phyloP scores from a whole-genome alignment of 352 stramenopile genomes.

The Globisporangium splendens region DNA sequence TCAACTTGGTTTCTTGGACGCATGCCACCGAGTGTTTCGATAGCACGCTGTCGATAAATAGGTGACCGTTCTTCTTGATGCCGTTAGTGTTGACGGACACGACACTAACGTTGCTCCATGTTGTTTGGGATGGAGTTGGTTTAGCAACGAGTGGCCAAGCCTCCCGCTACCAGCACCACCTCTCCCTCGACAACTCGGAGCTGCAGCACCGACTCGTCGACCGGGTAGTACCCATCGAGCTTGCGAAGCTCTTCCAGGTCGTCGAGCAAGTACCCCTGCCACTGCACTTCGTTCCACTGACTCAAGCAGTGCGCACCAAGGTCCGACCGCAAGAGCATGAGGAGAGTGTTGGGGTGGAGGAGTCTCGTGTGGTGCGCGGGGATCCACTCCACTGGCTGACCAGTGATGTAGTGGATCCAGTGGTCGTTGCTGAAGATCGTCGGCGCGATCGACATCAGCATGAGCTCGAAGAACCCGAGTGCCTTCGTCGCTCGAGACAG shows the following conservation, averaged over 20 bases:
- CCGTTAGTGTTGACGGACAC: constrained; percentile 10
- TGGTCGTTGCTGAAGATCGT: constrained; percentile 11
- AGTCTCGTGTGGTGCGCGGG: no score
- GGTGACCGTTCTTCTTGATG: constrained; percentile 11
- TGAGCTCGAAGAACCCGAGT: constrained; percentile 10
- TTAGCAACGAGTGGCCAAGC: background rate
- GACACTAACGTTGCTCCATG: constrained; percentile 6
- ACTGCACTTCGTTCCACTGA: constrained; percentile 1
- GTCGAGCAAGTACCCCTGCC: constrained; percentile 5
- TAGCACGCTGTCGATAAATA: constrained; percentile 3
- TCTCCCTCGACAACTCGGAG: background rate
- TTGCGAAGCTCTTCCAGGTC: constrained; percentile 1
- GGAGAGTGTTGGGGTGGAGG: no score
- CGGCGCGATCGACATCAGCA: constrained; percentile 6
- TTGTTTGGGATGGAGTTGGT: background rate
- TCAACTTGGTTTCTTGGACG: constrained; percentile 12
- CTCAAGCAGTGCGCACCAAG: no score
- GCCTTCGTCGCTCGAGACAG: constrained; percentile 1
- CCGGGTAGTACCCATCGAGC: background rate
- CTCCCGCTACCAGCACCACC: background rate
- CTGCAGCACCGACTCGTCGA: background rate
- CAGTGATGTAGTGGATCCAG: constrained; percentile 15
- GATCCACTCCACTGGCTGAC: background rate
- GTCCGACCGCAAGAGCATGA: no score
- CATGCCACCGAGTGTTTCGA: constrained; percentile 6